Evolutionary conservation across 805 yeast genomes (phyloP).

Genomic region (Ogataea wickerhamii): DNA sequence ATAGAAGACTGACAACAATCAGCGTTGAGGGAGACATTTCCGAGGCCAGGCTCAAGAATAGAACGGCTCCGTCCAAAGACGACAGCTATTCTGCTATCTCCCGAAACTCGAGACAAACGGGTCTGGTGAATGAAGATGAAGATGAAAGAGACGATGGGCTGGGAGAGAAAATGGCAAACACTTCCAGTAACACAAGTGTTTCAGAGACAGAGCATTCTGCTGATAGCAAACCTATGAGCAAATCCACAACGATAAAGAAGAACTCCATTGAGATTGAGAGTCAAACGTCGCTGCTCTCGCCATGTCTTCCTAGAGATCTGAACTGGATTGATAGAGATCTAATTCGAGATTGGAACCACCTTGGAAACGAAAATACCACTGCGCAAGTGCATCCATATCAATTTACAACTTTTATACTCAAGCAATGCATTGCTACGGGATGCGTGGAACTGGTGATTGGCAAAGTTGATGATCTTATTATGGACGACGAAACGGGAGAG

Average conservation of each 20-base stretch:
- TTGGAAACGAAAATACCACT: slow-evolving; percentile 84
- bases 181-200: slow-evolving; percentile 15
- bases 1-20: slow-evolving; percentile 81
- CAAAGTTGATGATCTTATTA: slow-evolving; percentile 66
- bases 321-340: slow-evolving; percentile 71
- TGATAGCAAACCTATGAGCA: slow-evolving; percentile 22
- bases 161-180: slow-evolving; percentile 9
- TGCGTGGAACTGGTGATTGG: slow-evolving; percentile 84
- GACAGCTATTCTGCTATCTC: slow-evolving; percentile 4
- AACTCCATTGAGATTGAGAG: slow-evolving; percentile 34
- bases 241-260: slow-evolving; percentile 32
- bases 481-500: slow-evolving; percentile 58
- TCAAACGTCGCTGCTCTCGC: slow-evolving; percentile 13
- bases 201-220: slow-evolving; percentile 8
- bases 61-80: neutral
- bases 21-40: slow-evolving; percentile 79
- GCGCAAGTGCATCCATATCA: slow-evolving; percentile 97
- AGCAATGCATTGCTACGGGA: slow-evolving; percentile 77
- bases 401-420: slow-evolving; percentile 79
- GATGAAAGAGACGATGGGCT: slow-evolving; percentile 7
- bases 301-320: slow-evolving; percentile 54
- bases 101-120: slow-evolving; percentile 2
- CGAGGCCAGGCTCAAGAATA: slow-evolving; percentile 11
- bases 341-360: slow-evolving; percentile 67
- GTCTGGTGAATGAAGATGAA: neutral